phyloP scores from a whole-genome alignment of 2,329 filamentous ascomycete genomes.

The Pseudogymnoascus sp. region DNA sequence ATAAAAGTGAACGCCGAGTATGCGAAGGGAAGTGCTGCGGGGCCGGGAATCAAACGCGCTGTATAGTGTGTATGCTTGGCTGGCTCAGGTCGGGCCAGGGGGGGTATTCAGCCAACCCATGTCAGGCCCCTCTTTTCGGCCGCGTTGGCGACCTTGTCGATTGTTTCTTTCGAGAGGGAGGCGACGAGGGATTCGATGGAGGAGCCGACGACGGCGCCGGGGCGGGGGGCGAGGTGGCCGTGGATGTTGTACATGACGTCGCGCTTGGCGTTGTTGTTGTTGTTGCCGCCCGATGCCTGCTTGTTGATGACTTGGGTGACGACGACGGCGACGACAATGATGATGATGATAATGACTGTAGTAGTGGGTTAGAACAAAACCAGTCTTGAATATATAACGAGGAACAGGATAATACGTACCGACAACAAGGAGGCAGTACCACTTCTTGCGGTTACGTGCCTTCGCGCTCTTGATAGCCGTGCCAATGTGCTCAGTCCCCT shows the following conservation, averaged over 20 bases:
- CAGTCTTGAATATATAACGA: slow-evolving; percentile 8
- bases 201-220: slow-evolving; percentile 39
- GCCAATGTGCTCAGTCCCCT: slow-evolving; percentile 76
- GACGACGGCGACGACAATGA: slow-evolving; percentile 39
- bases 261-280: slow-evolving; percentile 10
- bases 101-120: background rate
- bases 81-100: background rate
- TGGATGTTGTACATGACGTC: slow-evolving; percentile 10
- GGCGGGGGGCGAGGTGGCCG: slow-evolving; percentile 9
- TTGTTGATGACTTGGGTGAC: slow-evolving; percentile 40
- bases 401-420: slow-evolving; percentile 29
- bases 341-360: slow-evolving; percentile 44
- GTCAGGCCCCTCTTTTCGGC: background rate
- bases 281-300: background rate
- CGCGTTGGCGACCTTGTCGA: background rate
- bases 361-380: slow-evolving; percentile 9
- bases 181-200: slow-evolving; percentile 32
- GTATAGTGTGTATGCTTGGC: background rate
- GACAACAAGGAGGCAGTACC: slow-evolving; percentile 79
- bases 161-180: background rate
- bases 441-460: slow-evolving; percentile 79
- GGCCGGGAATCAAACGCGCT: background rate
- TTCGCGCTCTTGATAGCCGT: slow-evolving; percentile 76
- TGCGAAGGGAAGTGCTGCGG: background rate
- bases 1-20: background rate